A percentile compares a stretch with the other conserved stretches of the same genome.
Evolutionary conservation across 306 rosid genomes (phyloP).

Genomic region (Lathyrus oleraceus): DNA sequence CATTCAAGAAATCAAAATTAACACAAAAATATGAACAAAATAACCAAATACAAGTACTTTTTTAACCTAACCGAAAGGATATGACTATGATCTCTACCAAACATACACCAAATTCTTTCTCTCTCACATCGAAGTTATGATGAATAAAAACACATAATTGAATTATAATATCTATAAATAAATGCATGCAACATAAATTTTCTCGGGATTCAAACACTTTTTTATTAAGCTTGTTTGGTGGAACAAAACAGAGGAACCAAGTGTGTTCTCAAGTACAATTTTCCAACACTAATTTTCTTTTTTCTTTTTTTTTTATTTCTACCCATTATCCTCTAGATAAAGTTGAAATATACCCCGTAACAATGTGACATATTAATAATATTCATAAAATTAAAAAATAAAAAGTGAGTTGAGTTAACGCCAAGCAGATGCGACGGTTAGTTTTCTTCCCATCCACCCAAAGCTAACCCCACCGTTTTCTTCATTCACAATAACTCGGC

Average conservation of each 20-base stretch:
- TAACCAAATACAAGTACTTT: too few species aligned
- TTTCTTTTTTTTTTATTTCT: conserved; percentile 13
- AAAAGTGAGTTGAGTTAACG: conserved; percentile 61
- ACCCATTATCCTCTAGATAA: conserved; percentile 64
- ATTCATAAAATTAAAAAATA: neutral
- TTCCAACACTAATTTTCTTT: conserved; percentile 33
- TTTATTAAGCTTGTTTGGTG: conserved; percentile 27
- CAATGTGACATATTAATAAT: conserved; percentile 37
- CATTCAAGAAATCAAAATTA: too few species aligned
- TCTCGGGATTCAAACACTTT: conserved; percentile 58
- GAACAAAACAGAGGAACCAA: neutral
- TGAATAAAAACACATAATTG: neutral
- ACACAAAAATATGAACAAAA: too few species aligned
- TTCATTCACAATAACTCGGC: conserved; percentile 60
- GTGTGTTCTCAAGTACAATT: conserved; percentile 14
- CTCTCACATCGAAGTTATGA: neutral
- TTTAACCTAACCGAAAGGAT: neutral
- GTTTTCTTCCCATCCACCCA: conserved; percentile 88
- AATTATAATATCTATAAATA: conserved; percentile 16
- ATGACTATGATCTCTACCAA: neutral
- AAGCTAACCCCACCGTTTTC: conserved; percentile 77
- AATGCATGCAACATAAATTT: conserved; percentile 25
- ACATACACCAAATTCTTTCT: neutral
- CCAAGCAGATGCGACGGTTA: conserved; percentile 95
- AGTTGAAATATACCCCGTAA: conserved; percentile 33